Base-by-base conservation (phyloP, 1,139 yeast genomes). In the Hyphopichia fennica region DNA sequence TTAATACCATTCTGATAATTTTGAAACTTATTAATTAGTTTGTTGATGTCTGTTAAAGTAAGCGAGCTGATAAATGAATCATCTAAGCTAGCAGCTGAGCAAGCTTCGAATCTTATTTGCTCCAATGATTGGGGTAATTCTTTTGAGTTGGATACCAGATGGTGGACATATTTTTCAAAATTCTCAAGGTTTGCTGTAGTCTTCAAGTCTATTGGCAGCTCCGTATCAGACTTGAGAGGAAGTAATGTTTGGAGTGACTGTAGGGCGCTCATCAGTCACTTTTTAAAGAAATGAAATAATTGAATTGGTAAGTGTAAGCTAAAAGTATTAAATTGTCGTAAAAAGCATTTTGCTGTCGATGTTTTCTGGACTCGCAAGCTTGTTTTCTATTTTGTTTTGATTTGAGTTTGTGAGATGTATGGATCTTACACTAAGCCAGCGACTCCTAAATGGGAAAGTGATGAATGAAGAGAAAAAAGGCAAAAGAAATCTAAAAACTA, bases 1-100 rank as follows among this genome's bases (percentile, higher is more conserved):
- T 57, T 56, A n/a, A 81, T 61, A 4, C 67, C 60, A 6, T 52
- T 47, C 42, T 69, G 68, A 45, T 74, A 67, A 7, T 56, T 52
- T 23, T 63, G 55, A 44, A 72, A 71, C 33, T 58, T 52, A 42
- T 54, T 50, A 39, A 58, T 50, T 28, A 63, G 50, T 18, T 42
- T 46, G 27, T 23, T 38, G n/a, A 39, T 38, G 32, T 43, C 41
- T 8, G 56, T 46, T 6, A 37, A 30, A 2, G 51, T 37, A 37
- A 49, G 52, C 4, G 40, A 28, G 20, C 17, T 32, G 16, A 37
- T 18, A n/a, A 15, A n/a, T 3, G 37, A n/a, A 4, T 32, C 27
- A 9, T 38, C 40, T 9, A 25, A 17, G 19, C 31, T 32, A 10
- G 20, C 13, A 8, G 36, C 29, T 4, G 16, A 11, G 15, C 14